Percentiles rank a stretch among this genome's conserved stretches.
Conservation (phyloP, 768 basidiomycete genomes). For the Boletus sp. region DNA sequence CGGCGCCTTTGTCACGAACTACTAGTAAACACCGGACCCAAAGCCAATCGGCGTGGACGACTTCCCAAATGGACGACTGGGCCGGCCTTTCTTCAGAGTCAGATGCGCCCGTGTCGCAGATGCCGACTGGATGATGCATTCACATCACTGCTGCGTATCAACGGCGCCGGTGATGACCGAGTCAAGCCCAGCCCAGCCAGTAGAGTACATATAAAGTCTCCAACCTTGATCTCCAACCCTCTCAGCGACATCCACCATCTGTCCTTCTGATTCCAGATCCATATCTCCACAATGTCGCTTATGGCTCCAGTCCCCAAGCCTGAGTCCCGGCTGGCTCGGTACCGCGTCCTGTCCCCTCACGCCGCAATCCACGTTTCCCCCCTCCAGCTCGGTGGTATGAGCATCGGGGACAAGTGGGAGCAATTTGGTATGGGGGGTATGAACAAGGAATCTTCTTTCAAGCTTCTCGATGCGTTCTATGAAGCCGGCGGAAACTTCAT, state of each 20-base stretch:
- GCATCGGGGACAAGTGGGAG: not conserved
- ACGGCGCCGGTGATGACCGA: too few relatives aligned
- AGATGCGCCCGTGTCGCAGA: too few relatives aligned
- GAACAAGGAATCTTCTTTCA: not conserved
- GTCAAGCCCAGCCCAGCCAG: not conserved
- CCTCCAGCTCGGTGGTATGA: not conserved
- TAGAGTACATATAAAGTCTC: not conserved
- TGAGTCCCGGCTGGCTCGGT: constrained; percentile 27
- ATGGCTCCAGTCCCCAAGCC: constrained; percentile 24
- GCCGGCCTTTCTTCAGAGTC: too few relatives aligned
- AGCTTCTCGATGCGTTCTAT: not conserved
- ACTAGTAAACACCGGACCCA: too few relatives aligned
- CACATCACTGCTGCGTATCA: too few relatives aligned
- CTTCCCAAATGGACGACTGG: too few relatives aligned
- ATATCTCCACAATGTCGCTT: not conserved
- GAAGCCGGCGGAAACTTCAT: not conserved
- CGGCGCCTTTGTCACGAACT: too few relatives aligned
- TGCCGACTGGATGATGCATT: too few relatives aligned
- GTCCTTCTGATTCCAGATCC: not conserved
- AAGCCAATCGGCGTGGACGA: too few relatives aligned
- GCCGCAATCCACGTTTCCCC: not conserved
- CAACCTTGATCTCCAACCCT: not conserved
- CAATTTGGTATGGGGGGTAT: not conserved
- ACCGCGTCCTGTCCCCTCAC: constrained; percentile 18
- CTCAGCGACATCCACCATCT: not conserved